phyloP scores from a whole-genome alignment of 2,329 filamentous ascomycete species.

The Colletotrichum tropicale region DNA sequence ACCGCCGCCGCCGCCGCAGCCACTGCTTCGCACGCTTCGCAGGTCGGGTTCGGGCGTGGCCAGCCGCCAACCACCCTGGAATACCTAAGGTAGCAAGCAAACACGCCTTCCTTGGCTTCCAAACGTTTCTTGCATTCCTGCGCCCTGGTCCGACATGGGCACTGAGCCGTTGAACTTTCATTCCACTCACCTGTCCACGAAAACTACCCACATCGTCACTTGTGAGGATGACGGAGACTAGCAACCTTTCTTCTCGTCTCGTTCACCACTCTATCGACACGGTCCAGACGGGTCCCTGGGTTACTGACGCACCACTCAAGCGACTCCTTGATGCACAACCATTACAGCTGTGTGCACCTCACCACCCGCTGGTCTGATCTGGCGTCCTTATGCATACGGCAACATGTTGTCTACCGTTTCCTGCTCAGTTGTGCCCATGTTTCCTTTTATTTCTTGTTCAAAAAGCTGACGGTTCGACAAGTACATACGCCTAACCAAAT shows the following conservation, averaged over 20 bases:
- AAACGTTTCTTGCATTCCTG: conserved; percentile 9
- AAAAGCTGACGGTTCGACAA: neutral
- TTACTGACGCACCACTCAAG: neutral
- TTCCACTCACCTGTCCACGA: neutral
- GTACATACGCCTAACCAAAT: neutral
- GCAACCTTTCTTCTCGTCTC: neutral
- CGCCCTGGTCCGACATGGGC: neutral
- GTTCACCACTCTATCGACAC: neutral
- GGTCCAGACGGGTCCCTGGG: neutral
- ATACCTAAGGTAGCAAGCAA: conserved; percentile 3
- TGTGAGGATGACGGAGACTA: neutral
- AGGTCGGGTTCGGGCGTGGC: neutral
- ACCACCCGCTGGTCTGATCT: neutral
- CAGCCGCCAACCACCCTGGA: neutral
- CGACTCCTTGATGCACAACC: neutral
- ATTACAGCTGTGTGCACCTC: neutral
- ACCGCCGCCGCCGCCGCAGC: neutral
- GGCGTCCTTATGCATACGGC: neutral
- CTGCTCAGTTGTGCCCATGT: neutral
- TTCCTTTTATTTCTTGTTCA: neutral
- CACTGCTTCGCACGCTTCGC: neutral
- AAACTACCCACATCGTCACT: neutral
- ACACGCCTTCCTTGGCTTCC: conserved; percentile 2
- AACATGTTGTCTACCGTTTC: neutral
- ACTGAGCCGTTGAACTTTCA: conserved; percentile 7